phyloP scores from a whole-genome alignment of 768 basidiomycete species.

The Lactarius tabidus region DNA sequence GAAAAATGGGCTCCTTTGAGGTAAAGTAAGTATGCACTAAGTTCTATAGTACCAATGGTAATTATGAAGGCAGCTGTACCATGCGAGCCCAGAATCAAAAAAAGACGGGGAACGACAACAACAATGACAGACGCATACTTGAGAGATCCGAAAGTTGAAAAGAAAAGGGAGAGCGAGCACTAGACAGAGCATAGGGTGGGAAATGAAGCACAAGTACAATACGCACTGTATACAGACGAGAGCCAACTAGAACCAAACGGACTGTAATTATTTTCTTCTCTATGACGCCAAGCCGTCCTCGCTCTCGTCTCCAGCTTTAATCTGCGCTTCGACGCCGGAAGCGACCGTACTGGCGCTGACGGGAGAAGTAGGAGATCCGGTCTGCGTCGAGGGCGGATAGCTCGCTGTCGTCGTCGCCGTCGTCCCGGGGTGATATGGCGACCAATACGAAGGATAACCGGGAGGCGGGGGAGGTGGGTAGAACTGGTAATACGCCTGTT shows the following conservation, averaged over 20 bases:
- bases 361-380: constrained; percentile 21
- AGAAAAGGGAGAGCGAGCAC: neutral
- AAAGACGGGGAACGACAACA: neutral
- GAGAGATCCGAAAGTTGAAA: constrained; percentile 9
- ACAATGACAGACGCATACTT: constrained; percentile 4
- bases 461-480: constrained; percentile 21
- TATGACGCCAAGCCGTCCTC: constrained; percentile 18
- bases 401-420: neutral
- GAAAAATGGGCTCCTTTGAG: constrained; percentile 6
- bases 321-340: constrained; percentile 21
- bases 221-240: constrained; percentile 13
- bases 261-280: neutral
- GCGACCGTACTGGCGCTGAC: constrained; percentile 21
- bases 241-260: neutral
- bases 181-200: constrained; percentile 5
- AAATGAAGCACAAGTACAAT: constrained; percentile 6
- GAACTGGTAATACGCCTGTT: constrained; percentile 23
- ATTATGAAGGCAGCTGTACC: constrained; percentile 18
- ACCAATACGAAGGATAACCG: constrained; percentile 25
- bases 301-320: constrained; percentile 22
- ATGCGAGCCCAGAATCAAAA: constrained; percentile 13
- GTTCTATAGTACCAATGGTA: constrained; percentile 17
- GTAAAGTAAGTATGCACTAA: constrained; percentile 13
- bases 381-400: constrained; percentile 15
- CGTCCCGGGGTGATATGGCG: constrained; percentile 13